Percentiles rank a stretch among this genome's conserved stretches.
Conservation (phyloP, 2,329 filamentous ascomycete genomes). For the Coniochaeta prunicola region DNA sequence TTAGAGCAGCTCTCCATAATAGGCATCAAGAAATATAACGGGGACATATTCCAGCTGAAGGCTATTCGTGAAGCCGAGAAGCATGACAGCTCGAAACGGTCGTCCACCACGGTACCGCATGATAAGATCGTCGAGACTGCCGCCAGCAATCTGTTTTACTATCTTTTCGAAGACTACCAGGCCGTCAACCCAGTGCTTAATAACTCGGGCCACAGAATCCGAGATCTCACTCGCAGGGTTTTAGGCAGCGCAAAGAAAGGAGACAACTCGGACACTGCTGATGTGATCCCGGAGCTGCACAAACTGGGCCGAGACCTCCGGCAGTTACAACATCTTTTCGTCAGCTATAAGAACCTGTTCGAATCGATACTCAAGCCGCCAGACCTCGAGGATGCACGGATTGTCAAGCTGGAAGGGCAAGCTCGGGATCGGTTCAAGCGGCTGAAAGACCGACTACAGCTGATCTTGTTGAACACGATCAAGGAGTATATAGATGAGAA, state of each 20-base stretch:
- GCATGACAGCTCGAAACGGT: not conserved
- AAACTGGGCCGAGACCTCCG: conserved; percentile 53
- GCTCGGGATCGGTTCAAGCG: conserved; percentile 52
- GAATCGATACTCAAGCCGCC: conserved; percentile 41
- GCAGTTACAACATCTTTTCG: conserved; percentile 52
- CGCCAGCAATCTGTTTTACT: conserved; percentile 57
- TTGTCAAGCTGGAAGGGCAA: conserved; percentile 37
- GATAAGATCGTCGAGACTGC: conserved; percentile 34
- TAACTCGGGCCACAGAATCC: conserved; percentile 34
- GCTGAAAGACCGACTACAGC: conserved; percentile 49
- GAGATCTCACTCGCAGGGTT: conserved; percentile 24
- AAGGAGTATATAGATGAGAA: conserved; percentile 62
- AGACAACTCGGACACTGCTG: conserved; percentile 27
- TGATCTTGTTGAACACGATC: conserved; percentile 56
- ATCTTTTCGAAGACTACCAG: conserved; percentile 59
- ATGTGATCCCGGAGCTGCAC: conserved; percentile 52
- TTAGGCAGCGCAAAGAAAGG: not conserved
- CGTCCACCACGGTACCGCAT: conserved; percentile 8
- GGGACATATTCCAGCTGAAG: conserved; percentile 33
- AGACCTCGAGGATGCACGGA: conserved; percentile 12
- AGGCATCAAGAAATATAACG: conserved; percentile 28
- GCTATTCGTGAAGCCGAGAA: conserved; percentile 23
- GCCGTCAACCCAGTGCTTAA: conserved; percentile 50
- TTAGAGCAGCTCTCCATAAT: conserved; percentile 28
- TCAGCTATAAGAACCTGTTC: conserved; percentile 53